These are phyloP conservation scores for Wickerhamiella kazuoi DNA, from an alignment of 805 yeast genomes.

Conservation along the genomic window DNA sequence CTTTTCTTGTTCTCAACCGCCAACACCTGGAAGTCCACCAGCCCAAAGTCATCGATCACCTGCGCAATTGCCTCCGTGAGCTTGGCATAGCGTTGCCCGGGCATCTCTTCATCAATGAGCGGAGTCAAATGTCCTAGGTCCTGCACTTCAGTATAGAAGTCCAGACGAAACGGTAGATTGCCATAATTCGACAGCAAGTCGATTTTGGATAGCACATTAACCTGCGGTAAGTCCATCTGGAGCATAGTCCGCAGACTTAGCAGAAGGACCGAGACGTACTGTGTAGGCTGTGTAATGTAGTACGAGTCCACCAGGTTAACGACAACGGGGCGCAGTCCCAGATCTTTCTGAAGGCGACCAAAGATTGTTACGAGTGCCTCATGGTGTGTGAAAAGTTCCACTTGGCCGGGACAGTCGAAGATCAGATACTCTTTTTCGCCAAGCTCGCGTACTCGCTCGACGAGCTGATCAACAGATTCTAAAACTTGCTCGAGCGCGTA, in stretches of 20 bases:
- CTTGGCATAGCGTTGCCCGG: conserved; percentile 43
- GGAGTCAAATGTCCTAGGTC: conserved; percentile 58
- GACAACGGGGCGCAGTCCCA: conserved; percentile 50
- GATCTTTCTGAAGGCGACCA: conserved; percentile 38
- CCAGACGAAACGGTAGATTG: conserved; percentile 55
- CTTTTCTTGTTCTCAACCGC: conserved; percentile 82
- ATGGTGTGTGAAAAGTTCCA: conserved; percentile 85
- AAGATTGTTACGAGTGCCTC: conserved; percentile 55
- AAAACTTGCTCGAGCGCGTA: conserved; percentile 60
- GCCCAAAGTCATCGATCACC: conserved; percentile 66
- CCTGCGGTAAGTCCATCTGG: conserved; percentile 80
- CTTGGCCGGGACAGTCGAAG: conserved; percentile 83
- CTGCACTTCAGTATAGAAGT: conserved; percentile 84
- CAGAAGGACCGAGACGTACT: conserved; percentile 64
- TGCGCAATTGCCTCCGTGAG: conserved; percentile 68
- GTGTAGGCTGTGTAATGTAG: conserved; percentile 72
- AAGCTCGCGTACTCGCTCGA: conserved; percentile 37
- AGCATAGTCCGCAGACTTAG: conserved; percentile 81
- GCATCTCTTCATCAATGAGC: conserved; percentile 44
- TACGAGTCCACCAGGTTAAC: conserved; percentile 73
- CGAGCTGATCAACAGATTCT: conserved; percentile 38
- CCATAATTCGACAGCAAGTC: conserved; percentile 69
- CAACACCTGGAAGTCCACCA: conserved; percentile 76
- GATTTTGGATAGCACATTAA: conserved; percentile 82
- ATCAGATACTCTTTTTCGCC: conserved; percentile 41